Evolutionary conservation across 805 yeast species (phyloP).

Genomic region (Starmerella stellata): DNA sequence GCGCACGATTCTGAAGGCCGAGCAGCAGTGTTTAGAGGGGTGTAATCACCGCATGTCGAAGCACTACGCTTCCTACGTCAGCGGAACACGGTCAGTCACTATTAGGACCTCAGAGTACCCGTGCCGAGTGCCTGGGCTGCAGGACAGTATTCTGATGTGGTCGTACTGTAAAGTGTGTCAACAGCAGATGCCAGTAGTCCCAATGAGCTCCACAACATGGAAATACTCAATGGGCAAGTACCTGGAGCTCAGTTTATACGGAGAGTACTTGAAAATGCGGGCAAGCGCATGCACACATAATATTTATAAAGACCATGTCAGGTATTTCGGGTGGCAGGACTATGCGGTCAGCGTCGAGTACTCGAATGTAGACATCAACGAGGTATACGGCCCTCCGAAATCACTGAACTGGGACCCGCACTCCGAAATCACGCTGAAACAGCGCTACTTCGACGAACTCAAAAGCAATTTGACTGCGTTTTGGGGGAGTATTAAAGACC

Average conservation of each 20-base stretch:
- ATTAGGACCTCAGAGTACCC: conserved; percentile 48
- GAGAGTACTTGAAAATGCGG: conserved; percentile 34
- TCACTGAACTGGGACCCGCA: conserved; percentile 55
- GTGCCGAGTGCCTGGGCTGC: conserved; percentile 39
- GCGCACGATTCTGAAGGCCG: conserved; percentile 50
- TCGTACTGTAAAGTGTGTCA: conserved; percentile 71
- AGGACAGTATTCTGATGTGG: conserved; percentile 71
- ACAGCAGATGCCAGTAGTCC: conserved; percentile 52
- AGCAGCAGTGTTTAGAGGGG: conserved; percentile 54
- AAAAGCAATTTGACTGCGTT: conserved; percentile 37
- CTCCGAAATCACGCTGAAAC: conserved; percentile 47
- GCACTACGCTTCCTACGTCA: conserved; percentile 76
- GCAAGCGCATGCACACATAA: conserved; percentile 66
- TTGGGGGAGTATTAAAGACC: conserved; percentile 51
- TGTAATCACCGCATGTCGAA: conserved; percentile 55
- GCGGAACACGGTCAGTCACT: conserved; percentile 68
- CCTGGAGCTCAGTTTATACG: conserved; percentile 71
- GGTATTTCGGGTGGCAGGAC: conserved; percentile 69
- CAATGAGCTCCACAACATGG: conserved; percentile 76
- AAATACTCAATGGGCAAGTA: conserved; percentile 86
- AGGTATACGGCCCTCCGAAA: conserved; percentile 58
- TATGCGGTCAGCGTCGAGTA: conserved; percentile 65
- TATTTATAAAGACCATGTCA: conserved; percentile 59
- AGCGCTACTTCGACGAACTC: conserved; percentile 41
- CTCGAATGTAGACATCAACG: conserved; percentile 55